Evolutionary conservation across 495 filamentous ascomycete genomes (phyloP), one percentile per base, ranked within the genome.

Genomic region (Staphylotrichum tortipilum): DNA sequence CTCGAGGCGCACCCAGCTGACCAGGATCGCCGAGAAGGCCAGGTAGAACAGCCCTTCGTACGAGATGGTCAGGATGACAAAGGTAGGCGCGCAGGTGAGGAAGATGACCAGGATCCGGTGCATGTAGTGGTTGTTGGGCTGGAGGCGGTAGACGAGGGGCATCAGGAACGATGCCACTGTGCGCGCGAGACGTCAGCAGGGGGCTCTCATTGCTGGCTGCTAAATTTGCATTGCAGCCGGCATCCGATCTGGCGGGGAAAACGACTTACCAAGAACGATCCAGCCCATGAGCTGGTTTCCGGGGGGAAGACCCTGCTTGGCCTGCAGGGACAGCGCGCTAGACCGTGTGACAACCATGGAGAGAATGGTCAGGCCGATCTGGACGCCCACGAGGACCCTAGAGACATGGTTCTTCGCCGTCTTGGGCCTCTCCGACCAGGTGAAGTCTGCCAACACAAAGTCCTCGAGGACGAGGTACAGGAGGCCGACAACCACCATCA

Each of bases 41-140:
- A 95, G 77, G 72, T 95, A 97, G 69, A 99, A 99, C 3, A 99
- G 74, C 0, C 94, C 92, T 65, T 99, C 94, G 73, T 95, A 99
- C 15, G 89, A 94, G 64, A 96, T 97, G 21, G 89, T 95, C 51
- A 99, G 84, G 57, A 97, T 86, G 62, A 99, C 85, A 63, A 99
- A 99, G 10, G 83, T 83, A 1, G 94, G 94, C 0, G 89, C 83
- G 61, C 94, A 97, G 11, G 90, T 87, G 35, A 99, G 76, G 73
- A 97, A 99, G 33, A 97, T 78, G 54, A 95, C 78, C 60, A 91
- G 74, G 14, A 97, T 74, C 28, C 90, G 81, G 64, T 97, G 91
- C 52, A 97, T 76, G 61, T 96, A 95, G 68, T 95, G 80, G 53
- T 74, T 85, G 64, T 89, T 90, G 4, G 90, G 85, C 44, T 84